Conservation (phyloP, 2,329 filamentous ascomycete genomes). For the Tolypocladium amazonense region DNA sequence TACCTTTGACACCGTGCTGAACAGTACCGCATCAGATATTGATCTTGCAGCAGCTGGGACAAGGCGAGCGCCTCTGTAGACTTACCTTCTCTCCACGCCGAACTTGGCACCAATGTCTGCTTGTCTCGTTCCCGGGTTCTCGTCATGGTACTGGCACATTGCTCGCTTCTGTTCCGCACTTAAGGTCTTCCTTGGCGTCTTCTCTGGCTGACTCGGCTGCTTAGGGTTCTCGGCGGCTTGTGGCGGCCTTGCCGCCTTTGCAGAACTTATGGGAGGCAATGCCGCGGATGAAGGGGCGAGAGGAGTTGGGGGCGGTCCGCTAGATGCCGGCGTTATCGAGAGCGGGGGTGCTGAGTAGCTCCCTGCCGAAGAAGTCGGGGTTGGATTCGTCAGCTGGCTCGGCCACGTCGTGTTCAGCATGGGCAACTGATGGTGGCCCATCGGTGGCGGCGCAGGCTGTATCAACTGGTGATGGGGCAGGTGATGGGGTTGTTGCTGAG, state of each 20-base stretch:
- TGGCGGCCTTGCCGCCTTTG: background rate
- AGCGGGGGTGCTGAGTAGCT: slow-evolving; percentile 50
- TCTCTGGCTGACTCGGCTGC: slow-evolving; percentile 33
- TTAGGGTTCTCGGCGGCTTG: slow-evolving; percentile 11
- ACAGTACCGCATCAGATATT: background rate
- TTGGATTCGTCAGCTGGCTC: slow-evolving; percentile 68
- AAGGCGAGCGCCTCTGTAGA: background rate
- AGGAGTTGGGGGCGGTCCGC: slow-evolving; percentile 29
- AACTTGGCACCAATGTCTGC: slow-evolving; percentile 94
- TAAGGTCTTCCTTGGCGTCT: slow-evolving; percentile 67
- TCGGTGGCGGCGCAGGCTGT: slow-evolving; percentile 23
- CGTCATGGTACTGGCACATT: slow-evolving; percentile 91
- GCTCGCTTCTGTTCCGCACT: slow-evolving; percentile 81
- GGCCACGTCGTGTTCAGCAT: slow-evolving; percentile 71
- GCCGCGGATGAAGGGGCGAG: background rate
- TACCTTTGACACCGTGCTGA: slow-evolving; percentile 96
- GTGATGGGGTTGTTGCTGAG: slow-evolving; percentile 9
- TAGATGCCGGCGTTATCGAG: slow-evolving; percentile 46
- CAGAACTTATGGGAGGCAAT: background rate
- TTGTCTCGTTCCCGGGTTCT: slow-evolving; percentile 85
- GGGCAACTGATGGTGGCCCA: slow-evolving; percentile 50
- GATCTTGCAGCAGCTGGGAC: background rate
- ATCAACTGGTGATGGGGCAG: slow-evolving; percentile 20
- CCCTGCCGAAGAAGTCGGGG: slow-evolving; percentile 27
- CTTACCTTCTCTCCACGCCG: slow-evolving; percentile 93